Base-by-base conservation (phyloP, 768 basidiomycete species). In the Fomitopsis serialis region DNA sequence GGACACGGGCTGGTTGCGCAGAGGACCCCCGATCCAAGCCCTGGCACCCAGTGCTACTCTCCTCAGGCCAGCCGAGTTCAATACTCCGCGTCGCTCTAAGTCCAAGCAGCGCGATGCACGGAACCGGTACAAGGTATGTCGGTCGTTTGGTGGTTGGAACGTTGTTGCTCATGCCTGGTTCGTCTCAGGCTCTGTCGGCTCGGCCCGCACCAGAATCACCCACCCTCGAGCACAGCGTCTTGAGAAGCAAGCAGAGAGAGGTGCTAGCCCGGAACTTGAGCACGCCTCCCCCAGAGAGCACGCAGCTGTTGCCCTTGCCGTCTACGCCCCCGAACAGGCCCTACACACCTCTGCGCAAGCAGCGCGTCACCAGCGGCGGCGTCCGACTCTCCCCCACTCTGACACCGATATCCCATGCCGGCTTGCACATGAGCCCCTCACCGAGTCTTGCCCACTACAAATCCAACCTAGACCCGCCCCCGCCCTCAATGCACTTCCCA, bases 391-490 rank as follows among this genome's bases (percentile, higher is more conserved):
- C 86, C 1, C 80, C 84, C 0, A 66, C 73, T 19, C 78, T 77
- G n/a, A 87, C 86, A 1, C 85, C 86, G 0, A 65, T 88, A 7
- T 86, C 85, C 0, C 82, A 86, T 63, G 79, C 76, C 58, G 85
- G 84, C 36, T 63, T 85, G 34, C 81, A 85, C 59, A 85, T 84
- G 84, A 84, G 83, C 58, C 85, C 85, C 3, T 78, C 77, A 2
- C 67, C 84, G 1, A 85, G 81, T 58, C 74, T 87, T 13, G 79
- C 74, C 9, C 81, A 88, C 67, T 87, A 85, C 65, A 88, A 87
- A 59, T 78, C 80, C 9, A 72, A 84, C 58, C 71, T 87, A 12
- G 83, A 87, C 57, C 85, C 86, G 0, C 84, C 84, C 0, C 79
- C 78, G 2, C 60, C 72, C 42, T 52, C 72, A 42, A 54, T 53